Evolutionary conservation across 768 basidiomycete species (phyloP), one percentile per base, ranked within the genome.

Genomic region (Boletus sensibilis): DNA sequence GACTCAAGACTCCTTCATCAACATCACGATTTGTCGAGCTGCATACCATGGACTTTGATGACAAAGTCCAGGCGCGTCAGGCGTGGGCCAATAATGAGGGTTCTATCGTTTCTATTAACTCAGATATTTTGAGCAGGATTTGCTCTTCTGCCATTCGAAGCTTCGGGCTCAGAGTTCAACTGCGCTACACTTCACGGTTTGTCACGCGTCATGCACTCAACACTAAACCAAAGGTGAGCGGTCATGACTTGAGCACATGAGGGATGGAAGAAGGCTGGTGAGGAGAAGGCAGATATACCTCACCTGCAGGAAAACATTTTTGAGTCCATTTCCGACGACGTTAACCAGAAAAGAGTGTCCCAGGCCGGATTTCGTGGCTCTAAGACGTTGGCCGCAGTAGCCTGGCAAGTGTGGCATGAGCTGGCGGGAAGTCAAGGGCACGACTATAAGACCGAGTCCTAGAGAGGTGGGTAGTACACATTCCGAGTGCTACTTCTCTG

Each of bases 41-140:
- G 48, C 48, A 47, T 35, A 34, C 49, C 25, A 44, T 50, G 39
- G 5, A 34, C n/a, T n/a, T n/a, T n/a, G n/a, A n/a, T n/a, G n/a
- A n/a, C n/a, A 29, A 34, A 33, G 31, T 39, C 44, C 52, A 57
- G 60, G 58, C 53, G 49, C 38, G 43, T 50, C 33, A 43, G 50
- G 66, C 60, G 31, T 58, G 59, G 55, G 11, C 37, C 23, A 50
- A 38, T 38, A 25, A 34, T 40, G 11, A 20, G 45, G 23, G 16
- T 33, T 10, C 27, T 35, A 20, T 55, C 23, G n/a, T 59, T 47
- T 37, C 55, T 48, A 52, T 67, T 44, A 53, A 58, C 58, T 45
- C 58, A 52, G 53, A 47, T 38, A 34, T 47, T 53, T 55, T 62
- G 62, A 68, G 68, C 53, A 61, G 60, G 64, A 62, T 69, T 64